A percentile compares a stretch with the other conserved stretches of the same genome.
Evolutionary conservation across 2,329 filamentous ascomycete genomes (phyloP).

Genomic region (Aspergillus sergii): DNA sequence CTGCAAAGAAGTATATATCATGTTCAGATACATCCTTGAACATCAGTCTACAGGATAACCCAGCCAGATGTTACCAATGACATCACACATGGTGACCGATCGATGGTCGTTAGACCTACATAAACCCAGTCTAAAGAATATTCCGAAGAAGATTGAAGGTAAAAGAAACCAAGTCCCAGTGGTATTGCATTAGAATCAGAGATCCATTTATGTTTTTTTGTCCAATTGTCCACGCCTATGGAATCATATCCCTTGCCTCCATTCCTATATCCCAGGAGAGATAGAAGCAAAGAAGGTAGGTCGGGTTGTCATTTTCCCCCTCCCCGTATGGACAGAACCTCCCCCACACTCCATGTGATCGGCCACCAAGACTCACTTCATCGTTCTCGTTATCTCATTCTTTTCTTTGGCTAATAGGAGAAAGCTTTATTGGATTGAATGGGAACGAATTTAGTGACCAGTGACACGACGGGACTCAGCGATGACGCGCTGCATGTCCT

Average conservation of each 20-base stretch:
- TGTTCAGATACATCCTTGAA: not conserved
- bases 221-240: slow-evolving; percentile 14
- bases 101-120: not conserved
- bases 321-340: slow-evolving; percentile 8
- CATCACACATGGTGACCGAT: not conserved
- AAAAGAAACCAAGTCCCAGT: slow-evolving; percentile 18
- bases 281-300: slow-evolving; percentile 4
- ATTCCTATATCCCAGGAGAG: slow-evolving; percentile 4
- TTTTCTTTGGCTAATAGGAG: slow-evolving; percentile 23
- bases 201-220: slow-evolving; percentile 16
- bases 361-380: slow-evolving; percentile 17
- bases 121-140: not conserved
- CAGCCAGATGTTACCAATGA: not conserved
- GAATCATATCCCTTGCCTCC: slow-evolving; percentile 5
- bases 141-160: not conserved
- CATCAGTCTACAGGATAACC: not conserved
- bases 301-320: slow-evolving; percentile 1
- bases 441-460: slow-evolving; percentile 60
- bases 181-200: slow-evolving; percentile 21
- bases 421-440: slow-evolving; percentile 19
- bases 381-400: slow-evolving; percentile 30
- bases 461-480: slow-evolving; percentile 81
- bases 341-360: slow-evolving; percentile 14
- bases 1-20: not conserved
- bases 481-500: slow-evolving; percentile 97